Evolutionary conservation across 306 rosid genomes (phyloP), one percentile per base, ranked within the genome.

Genomic region (Canavalia gladiata): DNA sequence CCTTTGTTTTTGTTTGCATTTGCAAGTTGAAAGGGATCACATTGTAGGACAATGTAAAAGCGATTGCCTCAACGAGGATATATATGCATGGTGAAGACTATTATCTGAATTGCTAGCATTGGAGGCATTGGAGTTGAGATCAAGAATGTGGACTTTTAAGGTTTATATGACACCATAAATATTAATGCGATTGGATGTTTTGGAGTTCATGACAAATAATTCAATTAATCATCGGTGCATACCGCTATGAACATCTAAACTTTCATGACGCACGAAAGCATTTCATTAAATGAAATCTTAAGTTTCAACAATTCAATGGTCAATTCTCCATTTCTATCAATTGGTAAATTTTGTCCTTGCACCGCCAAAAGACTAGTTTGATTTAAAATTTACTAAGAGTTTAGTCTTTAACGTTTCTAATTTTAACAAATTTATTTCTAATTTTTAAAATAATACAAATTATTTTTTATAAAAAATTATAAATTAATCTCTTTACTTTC

Each of bases 181-280:
- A 59, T 59, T 37, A 74, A 56, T 28, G 35, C 3, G 1, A 18
- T 55, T 74, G 67, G 52, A 74, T 39, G 54, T 56, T 4, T 74
- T 2, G 41, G 4, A 41, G 18, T 57, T 7, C 30, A 57, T 41
- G 68, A 41, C 56, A 28, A 74, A 74, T 13, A 10, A 29, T 57
- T 46, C 54, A 42, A 12, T 74, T 41, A 74, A 60, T 25, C 41
- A 11, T 56, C 4, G 42, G 68, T 42, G 54, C 78, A 74, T 59
- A 39, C 42, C 30, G 31, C 66, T 33, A 18, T 73, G 0, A 2
- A 41, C 59, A 55, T 1, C n/a, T 37, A 35, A 51, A 5, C 9
- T 18, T n/a, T 55, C 60, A 18, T 35, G 50, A 52, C 10, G 35
- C 6, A 51, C 51, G 46, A 39, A 7, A 1, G 47, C 47, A 51